Base-by-base conservation (phyloP, 2,329 filamentous ascomycete species). In the Drechslerella stenobrocha region DNA sequence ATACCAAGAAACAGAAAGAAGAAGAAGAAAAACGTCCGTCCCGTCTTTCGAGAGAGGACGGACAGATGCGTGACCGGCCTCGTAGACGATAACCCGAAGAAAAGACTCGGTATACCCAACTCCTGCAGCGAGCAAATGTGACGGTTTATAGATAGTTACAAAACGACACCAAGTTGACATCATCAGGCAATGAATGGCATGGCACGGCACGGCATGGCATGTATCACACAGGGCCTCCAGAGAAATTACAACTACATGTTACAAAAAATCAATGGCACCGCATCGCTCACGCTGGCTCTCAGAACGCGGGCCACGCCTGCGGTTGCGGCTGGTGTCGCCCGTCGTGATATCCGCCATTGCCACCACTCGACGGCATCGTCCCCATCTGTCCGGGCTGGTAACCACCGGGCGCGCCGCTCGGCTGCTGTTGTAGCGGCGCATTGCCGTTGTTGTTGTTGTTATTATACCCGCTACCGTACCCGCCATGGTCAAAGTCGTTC, bases 401-500 rank as follows among this genome's bases (percentile, higher is more conserved):
- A 13, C 44, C 44, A 11, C 18, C 22, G 8, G 22, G 15, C 7
- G 6, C 26, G n/a, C 22, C 22, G 23, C 26, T 26, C 37, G 47
- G 30, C 40, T 47, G 40, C n/a, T n/a, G n/a, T n/a, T n/a, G n/a
- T n/a, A n/a, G n/a, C n/a, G n/a, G n/a, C n/a, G n/a, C n/a, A n/a
- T n/a, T n/a, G n/a, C n/a, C n/a, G n/a, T n/a, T n/a, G n/a, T n/a
- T n/a, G n/a, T n/a, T n/a, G 15, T 51, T 60, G 13, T 59, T 26
- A 18, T 18, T 26, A 18, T 47, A 47, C 9, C 37, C 57, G 2
- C 28, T 32, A 32, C 35, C 59, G 18, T 67, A 67, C 30, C 63
- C 63, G 35, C 63, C 63, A 22, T 67, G 63, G 47, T 67, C 63
- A 30, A 67, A 67, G 2, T 55, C 63, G 26, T 67, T 67, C 30